Evolutionary conservation across 208 protist species (phyloP).

Genomic region (Trypanosomatidae sp.): DNA sequence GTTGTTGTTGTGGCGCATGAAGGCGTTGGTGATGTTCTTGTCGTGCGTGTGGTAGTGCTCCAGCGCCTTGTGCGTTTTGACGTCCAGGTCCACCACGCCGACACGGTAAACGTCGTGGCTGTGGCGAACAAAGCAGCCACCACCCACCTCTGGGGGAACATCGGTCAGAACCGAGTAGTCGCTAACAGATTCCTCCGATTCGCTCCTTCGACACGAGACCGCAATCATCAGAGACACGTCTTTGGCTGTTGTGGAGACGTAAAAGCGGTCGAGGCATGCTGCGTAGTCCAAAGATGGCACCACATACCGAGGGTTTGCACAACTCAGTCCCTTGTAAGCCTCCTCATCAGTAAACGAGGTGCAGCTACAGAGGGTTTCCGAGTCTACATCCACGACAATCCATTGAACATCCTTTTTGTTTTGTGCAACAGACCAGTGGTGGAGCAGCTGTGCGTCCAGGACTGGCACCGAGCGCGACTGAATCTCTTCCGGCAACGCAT

Average conservation of each 20-base stretch:
- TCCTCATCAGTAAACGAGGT: not conserved
- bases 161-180: conserved; percentile 1
- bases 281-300: conserved; percentile 33
- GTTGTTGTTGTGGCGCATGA: conserved; percentile 13
- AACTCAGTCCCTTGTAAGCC: not conserved
- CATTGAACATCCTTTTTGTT: conserved; percentile 36
- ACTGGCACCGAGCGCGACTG: conserved; percentile 18
- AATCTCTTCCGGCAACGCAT: conserved; percentile 5
- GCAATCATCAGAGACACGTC: conserved; percentile 69
- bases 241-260: conserved; percentile 64
- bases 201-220: conserved; percentile 22
- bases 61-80: conserved; percentile 69
- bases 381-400: conserved; percentile 29
- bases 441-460: conserved; percentile 66
- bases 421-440: conserved; percentile 45
- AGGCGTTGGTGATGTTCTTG: conserved; percentile 40
- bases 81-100: conserved; percentile 73
- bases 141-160: conserved; percentile 5
- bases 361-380: conserved; percentile 20
- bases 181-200: conserved; percentile 4
- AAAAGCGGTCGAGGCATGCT: conserved; percentile 61
- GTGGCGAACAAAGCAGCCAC: conserved; percentile 23
- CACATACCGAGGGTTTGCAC: not conserved
- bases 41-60: conserved; percentile 62
- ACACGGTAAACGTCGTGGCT: conserved; percentile 40